A percentile compares a stretch with the other conserved stretches of the same genome.
Conservation (phyloP, 1,284 basidiomycete species). For the Testicularia cyperi region DNA sequence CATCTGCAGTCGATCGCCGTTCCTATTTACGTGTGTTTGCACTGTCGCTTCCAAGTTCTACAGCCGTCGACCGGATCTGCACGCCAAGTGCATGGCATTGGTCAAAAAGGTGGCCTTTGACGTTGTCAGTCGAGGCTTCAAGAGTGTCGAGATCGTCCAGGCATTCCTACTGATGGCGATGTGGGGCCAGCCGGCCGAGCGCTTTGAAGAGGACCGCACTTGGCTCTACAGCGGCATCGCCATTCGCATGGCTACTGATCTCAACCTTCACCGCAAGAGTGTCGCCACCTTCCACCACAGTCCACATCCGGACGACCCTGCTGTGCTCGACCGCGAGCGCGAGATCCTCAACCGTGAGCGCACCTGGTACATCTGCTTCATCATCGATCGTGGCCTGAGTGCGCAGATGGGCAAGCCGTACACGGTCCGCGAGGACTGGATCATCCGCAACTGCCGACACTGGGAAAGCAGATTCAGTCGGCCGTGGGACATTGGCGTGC, state of each 20-base stretch:
- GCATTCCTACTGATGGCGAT: slow-evolving; percentile 60
- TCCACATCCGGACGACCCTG: slow-evolving; percentile 54
- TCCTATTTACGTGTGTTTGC: slow-evolving; percentile 68
- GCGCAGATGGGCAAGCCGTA: slow-evolving; percentile 91
- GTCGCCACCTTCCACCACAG: slow-evolving; percentile 64
- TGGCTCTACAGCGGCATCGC: slow-evolving; percentile 68
- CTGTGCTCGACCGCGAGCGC: slow-evolving; percentile 67
- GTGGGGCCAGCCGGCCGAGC: slow-evolving; percentile 61
- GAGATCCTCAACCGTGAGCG: slow-evolving; percentile 91
- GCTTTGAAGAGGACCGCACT: slow-evolving; percentile 92
- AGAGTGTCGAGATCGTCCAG: slow-evolving; percentile 75
- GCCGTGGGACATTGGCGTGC: slow-evolving; percentile 57
- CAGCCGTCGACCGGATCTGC: slow-evolving; percentile 76
- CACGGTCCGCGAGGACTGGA: slow-evolving; percentile 82
- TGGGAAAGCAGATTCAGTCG: slow-evolving; percentile 64
- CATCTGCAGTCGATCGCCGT: slow-evolving; percentile 56
- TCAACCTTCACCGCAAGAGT: slow-evolving; percentile 90
- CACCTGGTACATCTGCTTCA: slow-evolving; percentile 90
- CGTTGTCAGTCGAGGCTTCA: slow-evolving; percentile 71
- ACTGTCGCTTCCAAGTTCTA: slow-evolving; percentile 92
- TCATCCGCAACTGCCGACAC: slow-evolving; percentile 72
- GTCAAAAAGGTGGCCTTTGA: slow-evolving; percentile 85
- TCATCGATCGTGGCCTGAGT: slow-evolving; percentile 76
- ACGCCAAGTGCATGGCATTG: slow-evolving; percentile 75
- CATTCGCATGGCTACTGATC: slow-evolving; percentile 85